These are phyloP conservation scores for Starmerella bombi DNA, from an alignment of 805 yeast genomes.

Conservation along the genomic window DNA sequence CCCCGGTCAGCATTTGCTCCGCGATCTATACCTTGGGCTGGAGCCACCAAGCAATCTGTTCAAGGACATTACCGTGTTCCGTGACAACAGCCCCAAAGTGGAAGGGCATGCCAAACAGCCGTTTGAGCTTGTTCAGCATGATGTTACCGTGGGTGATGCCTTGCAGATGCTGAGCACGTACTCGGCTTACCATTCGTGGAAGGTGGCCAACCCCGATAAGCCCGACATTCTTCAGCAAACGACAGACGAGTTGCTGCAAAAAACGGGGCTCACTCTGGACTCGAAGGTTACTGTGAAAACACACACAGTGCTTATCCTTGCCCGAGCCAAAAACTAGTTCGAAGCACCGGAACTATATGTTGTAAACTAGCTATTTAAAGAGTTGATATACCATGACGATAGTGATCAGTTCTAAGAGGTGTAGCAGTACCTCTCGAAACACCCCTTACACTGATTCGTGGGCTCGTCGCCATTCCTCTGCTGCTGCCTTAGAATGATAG, in stretches of 20 bases:
- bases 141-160: constrained; percentile 34
- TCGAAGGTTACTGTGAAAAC: constrained; percentile 33
- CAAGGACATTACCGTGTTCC: constrained; percentile 24
- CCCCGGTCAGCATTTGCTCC: constrained; percentile 56
- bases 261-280: constrained; percentile 39
- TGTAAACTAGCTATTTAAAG: too few relatives aligned
- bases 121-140: constrained; percentile 18
- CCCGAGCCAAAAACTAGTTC: constrained; percentile 1
- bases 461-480: constrained; percentile 48
- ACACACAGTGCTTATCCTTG: constrained; percentile 32
- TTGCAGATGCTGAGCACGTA: constrained; percentile 48
- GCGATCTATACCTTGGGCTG: constrained; percentile 35
- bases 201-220: constrained; percentile 31
- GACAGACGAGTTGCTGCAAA: constrained; percentile 34
- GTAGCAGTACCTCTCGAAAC: constrained; percentile 51
- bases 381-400: too few relatives aligned
- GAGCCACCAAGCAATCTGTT: constrained; percentile 34
- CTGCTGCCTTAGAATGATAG: constrained; percentile 58
- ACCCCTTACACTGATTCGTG: constrained; percentile 49
- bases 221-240: constrained; percentile 39
- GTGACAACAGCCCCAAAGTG: not conserved
- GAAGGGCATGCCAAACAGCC: constrained; percentile 21
- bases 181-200: constrained; percentile 58
- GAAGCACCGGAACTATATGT: too few relatives aligned
- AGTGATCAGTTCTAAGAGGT: too few relatives aligned